Evolutionary conservation across 139 green algal species (phyloP), one percentile per base, ranked within the genome.

Genomic region (Chlamydomonas applanata): DNA sequence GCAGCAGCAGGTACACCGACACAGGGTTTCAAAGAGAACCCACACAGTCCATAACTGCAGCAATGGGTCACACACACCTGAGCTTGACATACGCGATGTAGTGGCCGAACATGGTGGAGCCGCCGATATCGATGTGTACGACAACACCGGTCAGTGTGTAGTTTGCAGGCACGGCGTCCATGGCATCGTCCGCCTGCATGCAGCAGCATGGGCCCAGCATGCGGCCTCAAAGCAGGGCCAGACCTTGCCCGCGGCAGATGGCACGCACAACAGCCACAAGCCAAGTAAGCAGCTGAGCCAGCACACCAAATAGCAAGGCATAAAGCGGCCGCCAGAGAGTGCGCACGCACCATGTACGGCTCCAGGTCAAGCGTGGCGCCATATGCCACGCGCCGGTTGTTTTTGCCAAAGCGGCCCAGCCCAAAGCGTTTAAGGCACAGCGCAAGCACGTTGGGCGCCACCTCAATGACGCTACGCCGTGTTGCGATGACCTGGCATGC

Each of bases 61-160:
- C n/a, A n/a, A n/a, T n/a, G n/a, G n/a, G n/a, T n/a, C n/a, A 49
- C 40, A 49, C 40, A 49, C 40, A 49, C 40, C 40, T 34, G 32
- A 20, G 25, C 2, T 62, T 61, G 46, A 79, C 65, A 27, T 76
- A 79, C 20, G 65, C 60, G 32, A 81, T 60, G 69, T 82, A 86
- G 65, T 86, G 75, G 14, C 75, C 76, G 20, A 46, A 75, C 45
- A 30, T 66, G 34, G 75, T 77, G 46, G 40, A 60, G 59, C 60
- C 24, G 11, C 20, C 22, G 25, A 79, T 19, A 44, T 83, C 82
- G 40, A 83, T 7, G 68, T 95, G 90, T 77, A 91, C 84, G 19
- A 95, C 54, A 3, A 96, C 89, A 1, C 66, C 89, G 33, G 86
- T 87, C 57, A 95, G 86, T 4, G 68, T 61, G 85, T 95, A 96